Conservation (phyloP, 345 rosid species). For the Moricandia moricandioides region DNA sequence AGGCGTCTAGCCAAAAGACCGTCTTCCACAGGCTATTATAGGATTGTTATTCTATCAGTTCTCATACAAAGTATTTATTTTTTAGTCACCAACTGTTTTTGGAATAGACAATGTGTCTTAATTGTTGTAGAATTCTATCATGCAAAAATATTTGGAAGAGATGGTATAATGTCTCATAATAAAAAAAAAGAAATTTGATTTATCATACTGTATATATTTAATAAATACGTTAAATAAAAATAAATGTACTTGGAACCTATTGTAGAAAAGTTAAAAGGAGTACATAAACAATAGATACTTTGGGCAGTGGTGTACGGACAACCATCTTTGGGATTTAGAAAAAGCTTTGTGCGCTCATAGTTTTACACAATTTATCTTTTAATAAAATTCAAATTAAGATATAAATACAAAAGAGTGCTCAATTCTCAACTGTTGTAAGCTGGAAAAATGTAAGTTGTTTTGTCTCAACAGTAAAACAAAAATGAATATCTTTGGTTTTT, state of each 20-base stretch:
- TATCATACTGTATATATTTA: neutral
- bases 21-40: neutral
- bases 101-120: neutral
- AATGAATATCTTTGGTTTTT: neutral
- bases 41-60: neutral
- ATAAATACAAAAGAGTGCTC: slow-evolving; percentile 10
- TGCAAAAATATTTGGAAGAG: neutral
- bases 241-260: neutral
- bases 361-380: slow-evolving; percentile 9
- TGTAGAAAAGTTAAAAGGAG: neutral
- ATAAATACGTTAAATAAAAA: neutral
- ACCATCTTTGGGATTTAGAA: slow-evolving; percentile 28
- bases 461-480: neutral
- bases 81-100: neutral
- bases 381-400: neutral
- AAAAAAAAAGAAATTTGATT: neutral
- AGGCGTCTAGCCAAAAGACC: neutral
- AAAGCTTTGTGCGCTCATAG: slow-evolving; percentile 35
- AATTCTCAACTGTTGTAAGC: neutral
- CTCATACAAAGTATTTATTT: neutral
- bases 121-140: too few species aligned
- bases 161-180: neutral
- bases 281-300: neutral
- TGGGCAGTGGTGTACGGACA: slow-evolving; percentile 23
- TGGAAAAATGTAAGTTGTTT: slow-evolving; percentile 3